These are phyloP conservation scores for Phaeophleospora eucalypticola DNA, from an alignment of 2,329 filamentous ascomycete species.

Conservation along the genomic window DNA sequence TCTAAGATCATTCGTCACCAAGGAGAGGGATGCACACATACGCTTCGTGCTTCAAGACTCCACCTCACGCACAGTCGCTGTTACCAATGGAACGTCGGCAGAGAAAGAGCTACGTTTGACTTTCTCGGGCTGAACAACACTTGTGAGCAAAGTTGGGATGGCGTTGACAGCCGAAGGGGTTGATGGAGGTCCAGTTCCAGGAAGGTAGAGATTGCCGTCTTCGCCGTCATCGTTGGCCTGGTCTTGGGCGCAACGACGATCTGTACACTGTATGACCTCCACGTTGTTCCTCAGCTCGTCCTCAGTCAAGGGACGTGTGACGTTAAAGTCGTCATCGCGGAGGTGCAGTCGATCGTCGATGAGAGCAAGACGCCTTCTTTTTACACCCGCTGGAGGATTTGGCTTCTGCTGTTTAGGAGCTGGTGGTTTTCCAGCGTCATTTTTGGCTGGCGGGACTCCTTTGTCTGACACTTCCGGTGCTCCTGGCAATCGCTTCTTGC, in stretches of 20 bases:
- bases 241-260: conserved; percentile 2
- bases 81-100: neutral
- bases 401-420: conserved; percentile 2
- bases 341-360: neutral
- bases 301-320: conserved; percentile 2
- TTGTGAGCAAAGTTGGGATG: neutral
- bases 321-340: conserved; percentile 5
- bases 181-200: conserved; percentile 1
- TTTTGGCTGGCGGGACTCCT: neutral
- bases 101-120: neutral
- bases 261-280: conserved; percentile 4
- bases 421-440: neutral
- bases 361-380: neutral
- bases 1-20: no score
- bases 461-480: no score
- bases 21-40: no score
- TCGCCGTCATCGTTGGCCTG: neutral
- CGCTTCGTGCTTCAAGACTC: no score
- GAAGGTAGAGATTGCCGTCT: neutral
- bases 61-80: no score
- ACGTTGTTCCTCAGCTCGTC: conserved; percentile 5
- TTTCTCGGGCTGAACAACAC: neutral
- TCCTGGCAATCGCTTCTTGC: no score
- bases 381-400: neutral
- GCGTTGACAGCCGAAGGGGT: conserved; percentile 1